A percentile compares a stretch with the other conserved stretches of the same genome.
Conservation (phyloP, 345 rosid species). For the Schrenkiella parvula region DNA sequence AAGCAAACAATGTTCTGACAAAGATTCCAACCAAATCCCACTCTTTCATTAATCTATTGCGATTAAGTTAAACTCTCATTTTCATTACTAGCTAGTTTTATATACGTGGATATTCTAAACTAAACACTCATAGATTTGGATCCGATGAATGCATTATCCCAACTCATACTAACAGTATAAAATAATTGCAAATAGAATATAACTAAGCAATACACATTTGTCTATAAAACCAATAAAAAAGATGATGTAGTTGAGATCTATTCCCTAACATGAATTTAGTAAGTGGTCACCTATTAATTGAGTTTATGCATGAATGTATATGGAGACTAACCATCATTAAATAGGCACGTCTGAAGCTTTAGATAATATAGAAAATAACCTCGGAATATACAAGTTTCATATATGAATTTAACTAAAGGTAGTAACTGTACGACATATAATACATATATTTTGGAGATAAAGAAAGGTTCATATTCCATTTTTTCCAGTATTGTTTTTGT, state of each 20-base stretch:
- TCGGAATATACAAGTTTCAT: not conserved
- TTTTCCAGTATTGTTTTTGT: not conserved
- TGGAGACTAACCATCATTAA: not conserved
- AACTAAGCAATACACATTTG: not conserved
- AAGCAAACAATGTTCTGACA: constrained; percentile 21
- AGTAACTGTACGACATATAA: not conserved
- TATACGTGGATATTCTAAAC: not conserved
- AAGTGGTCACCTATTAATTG: not conserved
- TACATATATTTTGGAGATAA: not conserved
- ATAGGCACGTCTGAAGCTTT: constrained; percentile 7
- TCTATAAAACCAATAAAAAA: not conserved
- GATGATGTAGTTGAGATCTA: constrained; percentile 11
- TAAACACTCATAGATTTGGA: constrained; percentile 8
- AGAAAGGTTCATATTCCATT: not conserved
- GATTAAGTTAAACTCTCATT: constrained; percentile 36
- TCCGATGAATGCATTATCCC: constrained; percentile 2
- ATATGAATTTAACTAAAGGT: not conserved
- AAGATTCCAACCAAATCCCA: constrained; percentile 59
- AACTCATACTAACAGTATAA: not conserved
- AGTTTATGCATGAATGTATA: constrained; percentile 7
- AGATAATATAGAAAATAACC: constrained; percentile 11
- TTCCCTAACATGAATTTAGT: constrained; percentile 16
- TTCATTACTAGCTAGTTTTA: not conserved
- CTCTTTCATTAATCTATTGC: constrained; percentile 37
- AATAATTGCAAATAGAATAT: not conserved